Conservation (phyloP, 306 rosid genomes). For the Quercus dentata region DNA sequence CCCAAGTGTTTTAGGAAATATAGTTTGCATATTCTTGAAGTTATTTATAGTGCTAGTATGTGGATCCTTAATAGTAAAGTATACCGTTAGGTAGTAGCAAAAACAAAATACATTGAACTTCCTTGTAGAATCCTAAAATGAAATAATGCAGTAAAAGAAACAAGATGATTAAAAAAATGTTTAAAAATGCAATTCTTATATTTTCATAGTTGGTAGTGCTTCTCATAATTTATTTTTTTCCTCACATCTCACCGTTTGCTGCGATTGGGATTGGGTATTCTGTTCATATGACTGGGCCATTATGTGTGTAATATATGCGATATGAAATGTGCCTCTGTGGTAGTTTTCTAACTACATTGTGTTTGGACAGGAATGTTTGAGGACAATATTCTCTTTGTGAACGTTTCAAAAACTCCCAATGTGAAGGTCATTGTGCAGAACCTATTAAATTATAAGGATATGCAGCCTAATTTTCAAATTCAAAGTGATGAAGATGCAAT, state of each 20-base stretch:
- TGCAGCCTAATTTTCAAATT: conserved; percentile 31
- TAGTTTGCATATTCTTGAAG: too few relatives aligned
- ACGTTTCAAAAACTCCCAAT: conserved; percentile 36
- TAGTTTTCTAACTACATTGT: conserved; percentile 1
- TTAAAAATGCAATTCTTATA: too few relatives aligned
- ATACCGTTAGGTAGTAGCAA: too few relatives aligned
- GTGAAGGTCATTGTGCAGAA: conserved; percentile 36
- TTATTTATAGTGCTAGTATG: too few relatives aligned
- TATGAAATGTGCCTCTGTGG: not conserved
- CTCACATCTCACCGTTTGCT: not conserved
- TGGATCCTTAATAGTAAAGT: too few relatives aligned
- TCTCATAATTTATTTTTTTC: too few relatives aligned
- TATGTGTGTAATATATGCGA: not conserved
- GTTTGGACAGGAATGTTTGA: conserved; percentile 37
- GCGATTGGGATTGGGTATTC: not conserved
- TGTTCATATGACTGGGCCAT: not conserved
- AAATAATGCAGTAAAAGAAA: too few relatives aligned
- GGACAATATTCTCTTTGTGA: conserved; percentile 43
- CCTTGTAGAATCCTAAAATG: too few relatives aligned
- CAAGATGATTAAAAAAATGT: too few relatives aligned
- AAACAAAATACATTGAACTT: too few relatives aligned
- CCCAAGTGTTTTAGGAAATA: too few relatives aligned
- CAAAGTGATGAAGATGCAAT: conserved; percentile 37
- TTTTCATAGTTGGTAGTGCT: too few relatives aligned
- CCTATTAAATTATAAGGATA: conserved; percentile 26